Conservation (phyloP, 2,329 filamentous ascomycete genomes). For the Xylariaceae sp. region DNA sequence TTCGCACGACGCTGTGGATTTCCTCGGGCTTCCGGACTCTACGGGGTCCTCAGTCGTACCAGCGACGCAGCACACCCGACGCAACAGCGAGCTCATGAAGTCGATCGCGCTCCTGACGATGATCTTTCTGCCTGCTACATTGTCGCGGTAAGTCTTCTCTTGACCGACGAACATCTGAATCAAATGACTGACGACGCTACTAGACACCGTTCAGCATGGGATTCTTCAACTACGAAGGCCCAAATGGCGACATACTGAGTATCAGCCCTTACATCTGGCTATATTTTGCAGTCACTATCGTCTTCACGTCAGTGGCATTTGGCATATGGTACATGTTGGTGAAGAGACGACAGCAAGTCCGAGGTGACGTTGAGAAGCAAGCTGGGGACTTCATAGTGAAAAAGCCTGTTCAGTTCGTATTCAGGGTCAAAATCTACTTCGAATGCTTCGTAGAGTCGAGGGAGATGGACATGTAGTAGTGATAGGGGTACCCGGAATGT, state of each 20-base stretch:
- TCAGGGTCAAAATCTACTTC: too few species aligned
- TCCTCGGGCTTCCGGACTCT: background rate
- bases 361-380: slow-evolving; percentile 2
- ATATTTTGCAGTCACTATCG: slow-evolving; percentile 19
- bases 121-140: slow-evolving; percentile 28
- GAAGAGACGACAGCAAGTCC: background rate
- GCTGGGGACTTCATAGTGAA: background rate
- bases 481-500: too few species aligned
- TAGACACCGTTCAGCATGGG: slow-evolving; percentile 31
- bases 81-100: slow-evolving; percentile 29
- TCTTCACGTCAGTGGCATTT: slow-evolving; percentile 22
- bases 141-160: slow-evolving; percentile 23
- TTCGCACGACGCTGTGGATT: too few species aligned
- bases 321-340: slow-evolving; percentile 16
- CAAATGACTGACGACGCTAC: too few species aligned
- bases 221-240: slow-evolving; percentile 26
- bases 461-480: too few species aligned
- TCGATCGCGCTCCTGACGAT: slow-evolving; percentile 31
- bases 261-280: slow-evolving; percentile 29
- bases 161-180: background rate
- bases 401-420: background rate
- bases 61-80: slow-evolving; percentile 16
- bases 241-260: slow-evolving; percentile 14
- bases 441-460: too few species aligned
- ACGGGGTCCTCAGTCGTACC: background rate